phyloP scores from a whole-genome alignment of 805 yeast species.

The Hanseniaspora taiwanica region DNA sequence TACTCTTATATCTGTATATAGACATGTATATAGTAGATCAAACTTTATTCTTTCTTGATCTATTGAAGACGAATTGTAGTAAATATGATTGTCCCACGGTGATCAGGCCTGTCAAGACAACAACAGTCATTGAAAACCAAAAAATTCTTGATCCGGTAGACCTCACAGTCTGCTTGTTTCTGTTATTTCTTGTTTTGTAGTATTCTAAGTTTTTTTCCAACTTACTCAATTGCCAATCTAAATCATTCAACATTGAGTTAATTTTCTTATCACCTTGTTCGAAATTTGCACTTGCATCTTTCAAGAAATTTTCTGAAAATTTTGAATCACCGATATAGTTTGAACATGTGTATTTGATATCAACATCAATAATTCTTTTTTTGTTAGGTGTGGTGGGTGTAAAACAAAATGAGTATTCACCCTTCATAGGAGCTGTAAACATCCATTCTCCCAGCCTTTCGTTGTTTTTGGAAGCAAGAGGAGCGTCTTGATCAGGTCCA shows the following conservation, averaged over 20 bases:
- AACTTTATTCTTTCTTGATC: constrained; percentile 47
- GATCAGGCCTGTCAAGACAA: constrained; percentile 52
- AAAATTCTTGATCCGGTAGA: constrained; percentile 52
- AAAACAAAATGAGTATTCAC: constrained; percentile 85
- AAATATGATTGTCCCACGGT: constrained; percentile 54
- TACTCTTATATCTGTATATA: constrained; percentile 1
- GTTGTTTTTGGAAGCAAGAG: constrained; percentile 40
- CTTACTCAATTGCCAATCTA: constrained; percentile 46
- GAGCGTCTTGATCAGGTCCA: constrained; percentile 39
- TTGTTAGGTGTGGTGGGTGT: constrained; percentile 67
- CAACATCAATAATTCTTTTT: constrained; percentile 77
- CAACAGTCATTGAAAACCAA: constrained; percentile 54
- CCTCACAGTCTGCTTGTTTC: constrained; percentile 72
- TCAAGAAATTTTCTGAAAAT: constrained; percentile 33
- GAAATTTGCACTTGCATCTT: constrained; percentile 4
- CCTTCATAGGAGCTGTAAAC: constrained; percentile 48
- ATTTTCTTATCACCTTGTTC: constrained; percentile 7
- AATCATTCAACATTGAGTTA: constrained; percentile 13
- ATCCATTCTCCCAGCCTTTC: constrained; percentile 73
- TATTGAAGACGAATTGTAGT: constrained; percentile 60
- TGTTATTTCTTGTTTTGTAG: constrained; percentile 78
- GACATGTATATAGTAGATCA: constrained; percentile 1
- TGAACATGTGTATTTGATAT: constrained; percentile 33
- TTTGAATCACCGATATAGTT: constrained; percentile 38
- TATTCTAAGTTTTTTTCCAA: constrained; percentile 54